Conservation (phyloP, 2,329 filamentous ascomycete species). For the Clarireedia monteithiana region DNA sequence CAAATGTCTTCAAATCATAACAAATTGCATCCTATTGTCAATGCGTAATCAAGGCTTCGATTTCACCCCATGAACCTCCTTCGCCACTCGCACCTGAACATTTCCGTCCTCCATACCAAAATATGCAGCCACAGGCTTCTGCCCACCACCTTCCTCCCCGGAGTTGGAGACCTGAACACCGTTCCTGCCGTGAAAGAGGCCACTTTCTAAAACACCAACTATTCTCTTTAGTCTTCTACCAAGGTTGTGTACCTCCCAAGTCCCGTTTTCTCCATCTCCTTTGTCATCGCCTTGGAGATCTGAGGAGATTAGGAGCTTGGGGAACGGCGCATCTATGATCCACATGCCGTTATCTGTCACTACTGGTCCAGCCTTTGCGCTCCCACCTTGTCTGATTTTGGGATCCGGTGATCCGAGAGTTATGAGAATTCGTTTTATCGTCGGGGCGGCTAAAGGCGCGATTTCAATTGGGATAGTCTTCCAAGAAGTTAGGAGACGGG, state of each 20-base stretch:
- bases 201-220: slow-evolving; percentile 84
- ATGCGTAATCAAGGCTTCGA: slow-evolving; percentile 1
- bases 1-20: not conserved
- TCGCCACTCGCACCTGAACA: slow-evolving; percentile 47
- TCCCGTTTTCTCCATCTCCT: slow-evolving; percentile 52
- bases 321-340: slow-evolving; percentile 89
- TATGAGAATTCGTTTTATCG: slow-evolving; percentile 65
- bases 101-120: slow-evolving; percentile 81
- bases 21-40: not conserved
- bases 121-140: slow-evolving; percentile 90
- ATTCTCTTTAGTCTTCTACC: slow-evolving; percentile 70
- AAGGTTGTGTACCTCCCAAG: slow-evolving; percentile 74
- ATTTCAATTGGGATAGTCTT: slow-evolving; percentile 89
- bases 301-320: slow-evolving; percentile 57
- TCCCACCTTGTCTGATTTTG: slow-evolving; percentile 61
- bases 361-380: slow-evolving; percentile 74
- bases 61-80: slow-evolving; percentile 15
- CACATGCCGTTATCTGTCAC: slow-evolving; percentile 82
- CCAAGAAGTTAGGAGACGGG: slow-evolving; percentile 69
- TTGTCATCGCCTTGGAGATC: slow-evolving; percentile 38
- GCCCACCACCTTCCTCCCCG: slow-evolving; percentile 58
- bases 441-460: slow-evolving; percentile 71
- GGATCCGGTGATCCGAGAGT: slow-evolving; percentile 67
- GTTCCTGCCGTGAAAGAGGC: slow-evolving; percentile 78
- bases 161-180: slow-evolving; percentile 59